Evolutionary conservation across 1,284 basidiomycete species (phyloP), one percentile per base, ranked within the genome.

Genomic region (Puccinia hordei): DNA sequence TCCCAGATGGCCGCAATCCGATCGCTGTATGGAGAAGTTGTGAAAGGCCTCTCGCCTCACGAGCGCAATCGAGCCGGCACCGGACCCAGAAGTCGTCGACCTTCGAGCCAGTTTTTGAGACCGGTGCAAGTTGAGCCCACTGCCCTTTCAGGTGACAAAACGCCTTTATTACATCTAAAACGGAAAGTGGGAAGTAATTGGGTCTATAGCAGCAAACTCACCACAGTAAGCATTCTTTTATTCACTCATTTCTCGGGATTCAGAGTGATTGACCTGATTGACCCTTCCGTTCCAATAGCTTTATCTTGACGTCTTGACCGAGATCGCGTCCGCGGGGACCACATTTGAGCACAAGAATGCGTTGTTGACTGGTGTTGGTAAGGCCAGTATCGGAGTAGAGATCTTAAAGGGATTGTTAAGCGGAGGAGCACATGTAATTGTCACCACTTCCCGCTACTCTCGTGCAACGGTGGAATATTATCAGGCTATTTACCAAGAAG

Each of bases 301-400:
- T 35, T 87, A 99, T 87, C 90, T 98, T 83, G 95, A 98, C 85
- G 92, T 99, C 82, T 89, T 99, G 68, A 93, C 95, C 84, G 97
- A 99, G 87, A 98, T 99, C 83, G 96, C 97, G 13, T 97, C 95
- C 0, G 95, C 95, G 12, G 97, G 96, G 65, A 97, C 95, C 22
- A 95, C 95, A 0, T 99, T 98, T 90, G 92, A 96, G 87, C 95
- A 96, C 88, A 98, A 98, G 89, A 98, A 98, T 84, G 96, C 96
- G 0, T 90, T 99, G 49, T 90, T 98, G 66, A 99, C 96, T 65
- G 96, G 97, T 86, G 97, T 98, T 79, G 96, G 96, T 81, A 95
- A 94, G 85, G 96, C 94, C 33, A 97, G 94, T 3, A 99, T 99
- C 84, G 96, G 96, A 83, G 92, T 97, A 81, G 97, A 99, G 87